Percentiles rank a stretch among this genome's conserved stretches.
Conservation (phyloP, 768 basidiomycete species). For the Lentinula detonsa region DNA sequence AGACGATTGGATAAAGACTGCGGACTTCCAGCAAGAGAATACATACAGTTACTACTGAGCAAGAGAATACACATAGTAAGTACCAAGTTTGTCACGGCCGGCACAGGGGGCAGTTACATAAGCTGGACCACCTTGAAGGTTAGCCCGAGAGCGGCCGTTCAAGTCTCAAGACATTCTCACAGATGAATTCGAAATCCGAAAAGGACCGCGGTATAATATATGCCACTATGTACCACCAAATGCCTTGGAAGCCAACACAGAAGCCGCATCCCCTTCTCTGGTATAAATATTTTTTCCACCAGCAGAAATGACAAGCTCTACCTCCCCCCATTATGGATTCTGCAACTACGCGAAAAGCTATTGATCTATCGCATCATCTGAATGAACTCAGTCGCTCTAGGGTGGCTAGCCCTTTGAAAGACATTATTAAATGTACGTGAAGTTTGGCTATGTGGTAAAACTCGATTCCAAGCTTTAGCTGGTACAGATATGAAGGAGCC, state of each 20-base stretch:
- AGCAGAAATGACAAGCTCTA: background rate
- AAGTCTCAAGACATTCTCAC: too few relatives aligned
- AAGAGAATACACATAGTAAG: too few relatives aligned
- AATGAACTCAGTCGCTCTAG: conserved; percentile 35
- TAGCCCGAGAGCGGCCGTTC: too few relatives aligned
- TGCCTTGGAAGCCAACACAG: background rate
- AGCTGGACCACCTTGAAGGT: too few relatives aligned
- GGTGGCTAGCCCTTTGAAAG: conserved; percentile 41
- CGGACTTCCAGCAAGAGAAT: too few relatives aligned
- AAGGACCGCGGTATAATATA: too few relatives aligned
- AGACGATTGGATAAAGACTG: too few relatives aligned
- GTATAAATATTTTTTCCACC: background rate
- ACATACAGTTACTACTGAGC: too few relatives aligned
- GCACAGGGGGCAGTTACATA: too few relatives aligned
- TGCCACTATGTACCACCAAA: background rate
- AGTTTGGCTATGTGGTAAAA: background rate
- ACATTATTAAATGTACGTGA: conserved; percentile 34
- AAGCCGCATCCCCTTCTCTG: background rate
- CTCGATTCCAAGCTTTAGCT: background rate
- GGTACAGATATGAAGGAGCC: conserved; percentile 19
- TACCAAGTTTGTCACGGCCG: too few relatives aligned
- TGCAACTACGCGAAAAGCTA: conserved; percentile 14
- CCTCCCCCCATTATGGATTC: background rate
- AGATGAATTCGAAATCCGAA: too few relatives aligned
- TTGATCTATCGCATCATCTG: conserved; percentile 54